A percentile compares a stretch with the other conserved stretches of the same genome.
Conservation (phyloP, 1,284 basidiomycete species). For the Puccinia coronata region DNA sequence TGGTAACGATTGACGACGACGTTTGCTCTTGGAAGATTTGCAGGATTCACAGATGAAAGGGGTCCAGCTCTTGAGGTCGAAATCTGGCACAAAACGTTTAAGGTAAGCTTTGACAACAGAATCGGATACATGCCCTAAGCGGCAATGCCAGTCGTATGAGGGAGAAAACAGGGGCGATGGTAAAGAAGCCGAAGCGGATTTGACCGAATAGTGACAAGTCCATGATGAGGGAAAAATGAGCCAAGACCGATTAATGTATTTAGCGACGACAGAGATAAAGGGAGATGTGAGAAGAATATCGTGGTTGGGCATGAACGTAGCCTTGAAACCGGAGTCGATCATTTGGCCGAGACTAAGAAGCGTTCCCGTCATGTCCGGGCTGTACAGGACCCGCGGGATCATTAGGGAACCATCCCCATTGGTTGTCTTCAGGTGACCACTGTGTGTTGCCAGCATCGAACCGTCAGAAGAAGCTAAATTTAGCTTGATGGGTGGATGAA, state of each 20-base stretch:
- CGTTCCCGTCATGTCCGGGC: background rate
- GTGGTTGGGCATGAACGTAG: background rate
- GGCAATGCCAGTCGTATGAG: slow-evolving; percentile 3
- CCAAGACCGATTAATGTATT: too few relatives aligned
- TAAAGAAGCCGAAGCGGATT: too few relatives aligned
- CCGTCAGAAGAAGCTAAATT: too few relatives aligned
- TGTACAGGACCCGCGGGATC: background rate
- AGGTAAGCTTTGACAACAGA: background rate
- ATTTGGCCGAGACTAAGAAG: background rate
- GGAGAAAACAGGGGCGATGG: background rate
- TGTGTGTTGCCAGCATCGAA: background rate
- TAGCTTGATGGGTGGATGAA: background rate
- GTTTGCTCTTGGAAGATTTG: background rate
- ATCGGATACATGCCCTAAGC: background rate
- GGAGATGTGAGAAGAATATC: background rate
- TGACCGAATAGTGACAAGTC: too few relatives aligned
- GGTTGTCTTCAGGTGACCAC: background rate
- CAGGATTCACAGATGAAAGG: slow-evolving; percentile 10
- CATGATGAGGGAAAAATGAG: too few relatives aligned
- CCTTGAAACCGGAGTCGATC: background rate
- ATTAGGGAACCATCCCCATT: background rate
- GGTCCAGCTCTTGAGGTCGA: background rate
- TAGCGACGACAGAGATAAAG: background rate
- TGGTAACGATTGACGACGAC: background rate
- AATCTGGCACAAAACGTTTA: background rate